A percentile compares a stretch with the other conserved stretches of the same genome.
These are phyloP conservation scores for Aureobasidium pullulans DNA, from an alignment of 2,329 filamentous ascomycete genomes.

Conservation along the genomic window DNA sequence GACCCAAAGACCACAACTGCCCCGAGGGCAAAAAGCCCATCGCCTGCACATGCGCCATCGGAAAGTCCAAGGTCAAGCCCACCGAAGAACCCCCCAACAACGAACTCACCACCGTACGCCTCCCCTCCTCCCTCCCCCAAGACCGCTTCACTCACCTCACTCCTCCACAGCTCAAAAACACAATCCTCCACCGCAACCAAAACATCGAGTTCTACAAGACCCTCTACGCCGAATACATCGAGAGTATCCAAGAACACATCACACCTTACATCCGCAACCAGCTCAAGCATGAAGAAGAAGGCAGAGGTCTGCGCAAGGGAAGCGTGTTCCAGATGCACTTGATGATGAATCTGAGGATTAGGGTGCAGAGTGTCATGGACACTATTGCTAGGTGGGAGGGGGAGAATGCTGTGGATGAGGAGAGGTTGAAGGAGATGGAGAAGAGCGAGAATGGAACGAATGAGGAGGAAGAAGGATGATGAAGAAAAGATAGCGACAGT, in stretches of 20 bases:
- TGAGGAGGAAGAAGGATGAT: background rate
- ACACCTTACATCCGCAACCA: background rate
- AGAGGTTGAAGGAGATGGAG: background rate
- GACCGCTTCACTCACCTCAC: background rate
- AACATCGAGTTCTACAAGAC: background rate
- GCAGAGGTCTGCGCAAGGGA: background rate
- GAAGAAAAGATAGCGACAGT: background rate
- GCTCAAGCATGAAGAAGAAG: background rate
- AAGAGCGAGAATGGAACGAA: background rate
- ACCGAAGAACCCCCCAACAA: no score
- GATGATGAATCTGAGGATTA: background rate
- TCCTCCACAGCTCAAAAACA: background rate
- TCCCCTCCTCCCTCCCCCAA: no score
- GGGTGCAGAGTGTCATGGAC: background rate
- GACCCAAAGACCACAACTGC: conserved; percentile 1
- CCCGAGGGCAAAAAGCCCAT: background rate
- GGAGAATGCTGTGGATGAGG: background rate
- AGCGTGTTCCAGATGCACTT: conserved; percentile 1
- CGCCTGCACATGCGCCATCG: background rate
- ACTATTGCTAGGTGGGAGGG: background rate
- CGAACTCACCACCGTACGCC: background rate
- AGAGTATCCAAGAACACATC: background rate
- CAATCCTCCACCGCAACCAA: background rate
- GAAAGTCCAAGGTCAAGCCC: background rate
- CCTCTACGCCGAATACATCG: background rate